Evolutionary conservation across 441 rosid species (phyloP), one percentile per base, ranked within the genome.

Genomic region (Capsella rubella): DNA sequence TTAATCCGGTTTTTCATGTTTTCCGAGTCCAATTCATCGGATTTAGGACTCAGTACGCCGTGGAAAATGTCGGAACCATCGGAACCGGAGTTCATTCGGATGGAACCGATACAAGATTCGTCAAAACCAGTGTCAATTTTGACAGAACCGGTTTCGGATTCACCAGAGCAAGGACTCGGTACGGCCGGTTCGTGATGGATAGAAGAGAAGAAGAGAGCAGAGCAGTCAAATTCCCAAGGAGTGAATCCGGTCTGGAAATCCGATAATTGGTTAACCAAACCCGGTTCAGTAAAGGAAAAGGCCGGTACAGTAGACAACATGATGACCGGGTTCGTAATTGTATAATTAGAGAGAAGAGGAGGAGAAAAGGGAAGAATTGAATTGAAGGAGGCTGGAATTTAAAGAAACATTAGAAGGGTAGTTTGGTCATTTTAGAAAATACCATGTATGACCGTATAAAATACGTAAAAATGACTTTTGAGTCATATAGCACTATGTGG

Each of bases 281-380:
- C 32, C 16, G 82, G 64, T 29, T 75, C 86, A 66, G 81, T 4
- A 0, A 78, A 59, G 49, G 79, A 62, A 40, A 69, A 10, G 16
- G 85, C 77, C 61, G 92, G 85, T 64, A 79, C 37, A 71, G 83
- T 13, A 39, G 86, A 81, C 78, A 75, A 9, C 93, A 84, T 90
- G 78, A 62, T 58, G 34, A 57, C 74, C 57, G 64, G 63, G 37
- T 12, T 18, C 3, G 8, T 13, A 35, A 64, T 31, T 5, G 69
- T n/a, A 8, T 8, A 28, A 34, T 43, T 49, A 73, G 75, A 64
- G 64, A 69, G 80, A 82, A 40, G 34, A 88, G 86, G 69, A 90
- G 88, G 64, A 82, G 82, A 87, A 89, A 82, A 93, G 95, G 97
- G 98, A 89, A 86, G 95, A 88, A 85, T 64, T 79, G 97, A 80